Base-by-base conservation (phyloP, 495 filamentous ascomycete species). In the Penicillium alfredii region DNA sequence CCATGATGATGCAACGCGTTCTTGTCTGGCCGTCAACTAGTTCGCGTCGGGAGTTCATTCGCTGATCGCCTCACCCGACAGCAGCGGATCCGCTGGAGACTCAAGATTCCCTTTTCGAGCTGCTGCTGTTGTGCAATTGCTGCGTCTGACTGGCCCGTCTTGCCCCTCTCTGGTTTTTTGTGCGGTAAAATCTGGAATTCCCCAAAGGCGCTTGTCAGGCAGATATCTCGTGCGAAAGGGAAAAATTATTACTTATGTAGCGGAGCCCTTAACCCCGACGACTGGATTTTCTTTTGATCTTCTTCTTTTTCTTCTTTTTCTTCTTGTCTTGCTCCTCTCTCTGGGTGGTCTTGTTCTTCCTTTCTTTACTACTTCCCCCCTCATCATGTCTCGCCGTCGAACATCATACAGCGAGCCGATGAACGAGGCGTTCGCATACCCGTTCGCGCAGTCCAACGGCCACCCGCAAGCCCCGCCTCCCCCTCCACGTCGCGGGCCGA, bases 361-460 rank as follows among this genome's bases (percentile, higher is more conserved):
- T 43, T 27, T 31, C 33, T 45, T 31, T 35, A 45, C 43, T 25
- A 25, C 35, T 34, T 14, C 14, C 13, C 29, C 27, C 37, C 22
- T 27, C 19, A 59, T 34, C 42, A 69, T 70, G 66, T 62, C 64
- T 52, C 64, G 63, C 43, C 66, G 64, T 33, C 59, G 62, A 56
- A 53, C 58, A 17, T 66, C 64, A 19, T 55, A 69, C 42, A 66
- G 62, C 48, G 66, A 68, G 49, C 37, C 58, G 35, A 51, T 61
- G 49, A 66, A 64, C 30, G 61, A 62, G 43, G 51, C 64, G 8
- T 18, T 54, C 36, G 59, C 61, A 12, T 63, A 66, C 46, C 59
- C 63, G 6, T 66, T 51, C 42, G 51, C 43, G 40, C 55, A 52
- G 20, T 52, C 49, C 30, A 49, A 44, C 34, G 36, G 32, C 15